phyloP scores from a whole-genome alignment of 345 rosid species.

The Eutrema japonicum region DNA sequence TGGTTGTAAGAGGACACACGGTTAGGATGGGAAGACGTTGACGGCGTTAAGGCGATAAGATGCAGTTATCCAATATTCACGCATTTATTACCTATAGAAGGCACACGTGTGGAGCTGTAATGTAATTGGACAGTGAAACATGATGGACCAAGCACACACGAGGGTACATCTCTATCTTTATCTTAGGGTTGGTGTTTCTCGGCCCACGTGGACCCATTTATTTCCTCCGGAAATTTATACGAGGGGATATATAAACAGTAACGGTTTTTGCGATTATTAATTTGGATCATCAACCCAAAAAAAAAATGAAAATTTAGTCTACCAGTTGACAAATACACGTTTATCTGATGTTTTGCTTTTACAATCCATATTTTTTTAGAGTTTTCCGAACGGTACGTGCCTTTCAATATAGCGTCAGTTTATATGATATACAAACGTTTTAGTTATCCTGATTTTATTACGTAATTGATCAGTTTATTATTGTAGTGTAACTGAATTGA shows the following conservation, averaged over 20 bases:
- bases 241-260: neutral
- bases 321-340: neutral
- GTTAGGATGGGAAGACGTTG: slow-evolving; percentile 14
- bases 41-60: slow-evolving; percentile 12
- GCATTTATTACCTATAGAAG: slow-evolving; percentile 16
- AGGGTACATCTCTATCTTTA: slow-evolving; percentile 33
- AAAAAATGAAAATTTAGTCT: neutral
- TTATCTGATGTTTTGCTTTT: neutral
- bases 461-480: neutral
- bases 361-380: neutral
- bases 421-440: neutral
- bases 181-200: slow-evolving; percentile 9
- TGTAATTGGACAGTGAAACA: slow-evolving; percentile 23
- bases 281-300: neutral
- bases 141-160: slow-evolving; percentile 43
- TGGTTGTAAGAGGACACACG: neutral
- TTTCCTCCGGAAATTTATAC: slow-evolving; percentile 8
- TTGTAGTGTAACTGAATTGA: neutral
- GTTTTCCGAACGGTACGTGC: neutral
- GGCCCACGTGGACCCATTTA: slow-evolving; percentile 40
- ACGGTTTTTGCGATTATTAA: neutral
- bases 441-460: neutral
- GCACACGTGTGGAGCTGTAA: slow-evolving; percentile 31
- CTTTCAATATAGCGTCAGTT: neutral
- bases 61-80: neutral